Evolutionary conservation across 2,329 filamentous ascomycete species (phyloP).

Genomic region (Fusarium domesticum): DNA sequence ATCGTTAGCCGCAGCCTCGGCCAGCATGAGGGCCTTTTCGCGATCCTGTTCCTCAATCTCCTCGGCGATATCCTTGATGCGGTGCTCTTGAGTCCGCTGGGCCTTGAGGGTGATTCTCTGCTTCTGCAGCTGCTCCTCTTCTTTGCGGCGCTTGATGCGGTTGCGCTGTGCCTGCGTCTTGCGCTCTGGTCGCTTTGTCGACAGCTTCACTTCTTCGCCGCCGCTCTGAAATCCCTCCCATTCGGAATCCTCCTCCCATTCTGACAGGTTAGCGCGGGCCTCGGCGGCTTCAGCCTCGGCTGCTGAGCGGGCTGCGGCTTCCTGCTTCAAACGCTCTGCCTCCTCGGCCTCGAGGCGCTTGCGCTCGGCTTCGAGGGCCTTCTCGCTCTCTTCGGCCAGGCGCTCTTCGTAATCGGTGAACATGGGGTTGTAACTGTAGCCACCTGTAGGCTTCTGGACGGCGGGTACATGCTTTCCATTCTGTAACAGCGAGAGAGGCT

Average conservation of each 20-base stretch:
- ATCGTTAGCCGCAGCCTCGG: constrained; percentile 37
- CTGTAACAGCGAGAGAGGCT: constrained; percentile 78
- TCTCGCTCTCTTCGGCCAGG: constrained; percentile 69
- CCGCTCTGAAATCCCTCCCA: constrained; percentile 91
- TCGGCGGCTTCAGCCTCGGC: constrained; percentile 74
- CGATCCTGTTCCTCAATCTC: constrained; percentile 59
- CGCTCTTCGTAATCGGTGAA: constrained; percentile 83
- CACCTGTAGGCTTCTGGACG: constrained; percentile 73
- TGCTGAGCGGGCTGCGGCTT: constrained; percentile 66
- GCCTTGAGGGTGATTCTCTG: constrained; percentile 74
- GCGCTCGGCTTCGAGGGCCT: constrained; percentile 75
- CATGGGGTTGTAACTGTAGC: constrained; percentile 88
- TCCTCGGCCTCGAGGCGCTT: constrained; percentile 66
- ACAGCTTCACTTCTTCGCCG: constrained; percentile 62
- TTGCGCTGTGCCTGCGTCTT: constrained; percentile 88
- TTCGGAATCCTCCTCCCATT: constrained; percentile 83
- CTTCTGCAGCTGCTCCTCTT: constrained; percentile 72
- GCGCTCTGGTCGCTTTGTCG: constrained; percentile 68
- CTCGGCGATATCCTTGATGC: constrained; percentile 67
- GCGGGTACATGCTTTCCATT: constrained; percentile 77
- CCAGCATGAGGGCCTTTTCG: constrained; percentile 42
- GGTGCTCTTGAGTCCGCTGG: constrained; percentile 67
- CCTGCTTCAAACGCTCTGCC: constrained; percentile 63
- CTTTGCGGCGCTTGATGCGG: constrained; percentile 83
- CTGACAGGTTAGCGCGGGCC: constrained; percentile 60